Conservation (phyloP, 73 alveolate genomes). For the Blepharisma japonicum region DNA sequence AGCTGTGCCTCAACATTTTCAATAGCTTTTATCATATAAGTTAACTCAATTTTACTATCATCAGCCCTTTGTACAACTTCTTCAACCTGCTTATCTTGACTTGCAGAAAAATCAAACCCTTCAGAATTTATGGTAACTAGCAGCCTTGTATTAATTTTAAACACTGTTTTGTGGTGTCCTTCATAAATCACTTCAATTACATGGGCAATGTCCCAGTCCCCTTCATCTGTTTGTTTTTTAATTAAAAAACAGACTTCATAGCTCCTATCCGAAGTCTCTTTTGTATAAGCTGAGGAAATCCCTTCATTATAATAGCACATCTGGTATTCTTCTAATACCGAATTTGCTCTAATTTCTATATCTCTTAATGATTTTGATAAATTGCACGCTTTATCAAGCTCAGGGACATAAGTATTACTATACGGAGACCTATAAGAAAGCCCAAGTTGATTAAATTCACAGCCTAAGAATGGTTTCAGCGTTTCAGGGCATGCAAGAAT, state of each 20-base stretch:
- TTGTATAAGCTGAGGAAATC: neutral
- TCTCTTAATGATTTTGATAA: neutral
- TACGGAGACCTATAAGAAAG: neutral
- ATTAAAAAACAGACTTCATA: neutral
- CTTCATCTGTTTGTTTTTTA: neutral
- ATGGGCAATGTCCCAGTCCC: neutral
- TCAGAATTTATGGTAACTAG: neutral
- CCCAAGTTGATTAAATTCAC: neutral
- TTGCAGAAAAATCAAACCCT: neutral
- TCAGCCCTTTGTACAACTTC: neutral
- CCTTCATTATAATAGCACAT: neutral
- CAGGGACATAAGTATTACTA: neutral
- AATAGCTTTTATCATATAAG: constrained; percentile 3
- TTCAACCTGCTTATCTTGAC: neutral
- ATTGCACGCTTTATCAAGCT: neutral
- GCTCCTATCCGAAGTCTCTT: neutral
- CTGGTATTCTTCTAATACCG: neutral
- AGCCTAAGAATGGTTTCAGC: neutral
- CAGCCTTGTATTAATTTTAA: neutral
- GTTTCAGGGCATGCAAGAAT: neutral
- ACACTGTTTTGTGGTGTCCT: neutral
- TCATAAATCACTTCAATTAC: neutral
- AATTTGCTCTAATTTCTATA: neutral
- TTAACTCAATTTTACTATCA: neutral
- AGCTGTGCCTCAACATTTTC: neutral